Evolutionary conservation across 371 early-diverging fungal genomes (phyloP), one percentile per base, ranked within the genome.

Genomic region (Mucor velutinosus): DNA sequence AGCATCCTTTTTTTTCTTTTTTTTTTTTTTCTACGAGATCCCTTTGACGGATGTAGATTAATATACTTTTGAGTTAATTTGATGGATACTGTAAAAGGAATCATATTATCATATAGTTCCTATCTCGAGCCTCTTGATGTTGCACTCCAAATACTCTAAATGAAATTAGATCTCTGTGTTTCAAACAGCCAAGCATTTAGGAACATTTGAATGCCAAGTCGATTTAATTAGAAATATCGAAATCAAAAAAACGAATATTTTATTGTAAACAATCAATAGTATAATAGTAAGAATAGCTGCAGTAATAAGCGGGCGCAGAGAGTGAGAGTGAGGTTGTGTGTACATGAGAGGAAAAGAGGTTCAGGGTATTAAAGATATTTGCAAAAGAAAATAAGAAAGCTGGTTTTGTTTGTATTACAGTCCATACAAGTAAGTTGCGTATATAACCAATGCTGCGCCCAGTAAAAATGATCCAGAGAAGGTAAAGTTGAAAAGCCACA

Each of bases 401-500:
- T 8, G 35, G 1, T 12, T 19, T 51, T 47, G 49, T 30, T 30
- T 72, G 63, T 64, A 56, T 67, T 73, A 83, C 37, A 86, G 66
- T 39, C 91, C 91, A 69, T 94, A 94, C 55, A 92, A 70, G 69
- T 93, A 93, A 6, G 93, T 92, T 10, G 94, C 92, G 59, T 86
- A 87, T 11, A 94, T 82, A 45, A 94, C 94, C 41, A 94, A 71
- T 11, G 76, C 63, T 6, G 95, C 84, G 32, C 98, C 98, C 25
- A 90, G n/a, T 7, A 90, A 56, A 74, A 98, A 98, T 7, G 83
- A 33, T 3, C 73, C 62, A 7, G 94, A 88, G 59, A 95, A 76
- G 21, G 78, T 68, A 66, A 91, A 87, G 64, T 85, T 89, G 78
- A 97, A 97, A n/a, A 95, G 73, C 66, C 83, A 89, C 30, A 92